phyloP scores from a whole-genome alignment of 1,284 basidiomycete genomes.

The Apiotrichum porosum region DNA sequence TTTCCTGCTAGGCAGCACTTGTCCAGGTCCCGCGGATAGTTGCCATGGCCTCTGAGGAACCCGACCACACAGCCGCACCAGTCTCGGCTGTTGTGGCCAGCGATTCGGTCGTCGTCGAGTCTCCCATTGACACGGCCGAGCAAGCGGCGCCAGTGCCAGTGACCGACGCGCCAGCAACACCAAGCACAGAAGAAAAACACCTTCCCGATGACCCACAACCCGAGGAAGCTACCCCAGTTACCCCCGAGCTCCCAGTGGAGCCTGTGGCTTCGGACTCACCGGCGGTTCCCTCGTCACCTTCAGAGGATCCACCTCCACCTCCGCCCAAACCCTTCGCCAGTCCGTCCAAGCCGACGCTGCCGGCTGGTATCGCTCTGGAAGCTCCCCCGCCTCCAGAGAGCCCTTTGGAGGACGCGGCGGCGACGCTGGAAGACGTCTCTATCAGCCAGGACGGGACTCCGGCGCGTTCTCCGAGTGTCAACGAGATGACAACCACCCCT shows the following conservation, averaged over 20 bases:
- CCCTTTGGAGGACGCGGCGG: too few relatives aligned
- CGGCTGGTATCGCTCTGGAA: background rate
- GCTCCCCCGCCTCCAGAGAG: background rate
- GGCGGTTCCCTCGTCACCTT: background rate
- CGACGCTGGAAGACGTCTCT: too few relatives aligned
- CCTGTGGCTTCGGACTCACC: background rate
- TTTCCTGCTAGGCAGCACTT: too few relatives aligned
- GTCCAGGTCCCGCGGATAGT: too few relatives aligned
- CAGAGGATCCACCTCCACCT: background rate
- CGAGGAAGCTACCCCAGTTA: background rate
- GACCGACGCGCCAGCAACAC: background rate
- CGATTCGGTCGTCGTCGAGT: too few relatives aligned
- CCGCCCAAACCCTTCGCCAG: background rate
- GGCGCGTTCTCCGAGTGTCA: too few relatives aligned
- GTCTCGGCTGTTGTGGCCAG: too few relatives aligned
- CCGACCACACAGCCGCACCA: background rate
- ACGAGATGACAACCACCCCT: too few relatives aligned
- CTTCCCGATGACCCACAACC: background rate
- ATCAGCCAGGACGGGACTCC: too few relatives aligned
- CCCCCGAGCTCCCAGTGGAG: background rate
- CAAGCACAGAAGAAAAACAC: background rate
- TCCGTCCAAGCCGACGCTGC: background rate
- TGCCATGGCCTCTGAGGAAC: slow-evolving; percentile 3
- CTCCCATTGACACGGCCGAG: background rate
- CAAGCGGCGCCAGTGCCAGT: background rate